These are phyloP conservation scores for Geotrichum candidum DNA, from an alignment of 1,139 yeast species.

Conservation along the genomic window DNA sequence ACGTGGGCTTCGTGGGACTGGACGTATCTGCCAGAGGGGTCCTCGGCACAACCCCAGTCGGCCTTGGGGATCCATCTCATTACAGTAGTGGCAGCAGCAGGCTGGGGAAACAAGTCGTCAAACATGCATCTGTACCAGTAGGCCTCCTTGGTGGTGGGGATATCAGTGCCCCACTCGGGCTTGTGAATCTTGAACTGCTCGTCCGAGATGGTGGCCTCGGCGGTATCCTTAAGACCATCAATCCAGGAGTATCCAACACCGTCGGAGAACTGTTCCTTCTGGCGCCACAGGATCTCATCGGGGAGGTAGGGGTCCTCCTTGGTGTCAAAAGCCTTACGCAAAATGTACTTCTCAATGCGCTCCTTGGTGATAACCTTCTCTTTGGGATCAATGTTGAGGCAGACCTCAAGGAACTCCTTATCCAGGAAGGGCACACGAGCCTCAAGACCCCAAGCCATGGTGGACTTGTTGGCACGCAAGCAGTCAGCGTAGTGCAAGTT, in stretches of 20 bases:
- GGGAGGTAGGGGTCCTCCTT: conserved; percentile 85
- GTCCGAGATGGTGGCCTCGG: conserved; percentile 78
- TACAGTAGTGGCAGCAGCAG: conserved; percentile 92
- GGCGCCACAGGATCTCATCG: conserved; percentile 96
- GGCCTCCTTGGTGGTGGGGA: conserved; percentile 97
- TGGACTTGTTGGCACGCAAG: conserved; percentile 96
- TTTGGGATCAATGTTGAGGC: conserved; percentile 91
- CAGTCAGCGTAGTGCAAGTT: conserved; percentile 97
- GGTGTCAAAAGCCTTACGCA: conserved; percentile 96
- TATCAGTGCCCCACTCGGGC: conserved; percentile 91
- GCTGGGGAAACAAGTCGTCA: conserved; percentile 82
- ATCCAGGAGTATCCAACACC: conserved; percentile 99
- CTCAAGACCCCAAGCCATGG: conserved; percentile 99
- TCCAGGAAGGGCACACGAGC: conserved; percentile 99
- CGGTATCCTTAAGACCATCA: conserved; percentile 93
- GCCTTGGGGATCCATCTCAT: conserved; percentile 99
- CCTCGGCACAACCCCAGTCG: conserved; percentile 99
- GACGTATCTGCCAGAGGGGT: conserved; percentile 96
- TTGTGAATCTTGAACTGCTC: conserved; percentile 86
- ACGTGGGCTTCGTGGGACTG: conserved; percentile 53
- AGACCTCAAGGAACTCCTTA: conserved; percentile 80
- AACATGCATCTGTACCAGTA: conserved; percentile 97
- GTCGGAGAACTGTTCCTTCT: conserved; percentile 98
- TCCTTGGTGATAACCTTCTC: conserved; percentile 75
- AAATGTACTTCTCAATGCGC: conserved; percentile 89